These are phyloP conservation scores for Polyporus arcularius DNA, from an alignment of 768 basidiomycete genomes.

Conservation along the genomic window DNA sequence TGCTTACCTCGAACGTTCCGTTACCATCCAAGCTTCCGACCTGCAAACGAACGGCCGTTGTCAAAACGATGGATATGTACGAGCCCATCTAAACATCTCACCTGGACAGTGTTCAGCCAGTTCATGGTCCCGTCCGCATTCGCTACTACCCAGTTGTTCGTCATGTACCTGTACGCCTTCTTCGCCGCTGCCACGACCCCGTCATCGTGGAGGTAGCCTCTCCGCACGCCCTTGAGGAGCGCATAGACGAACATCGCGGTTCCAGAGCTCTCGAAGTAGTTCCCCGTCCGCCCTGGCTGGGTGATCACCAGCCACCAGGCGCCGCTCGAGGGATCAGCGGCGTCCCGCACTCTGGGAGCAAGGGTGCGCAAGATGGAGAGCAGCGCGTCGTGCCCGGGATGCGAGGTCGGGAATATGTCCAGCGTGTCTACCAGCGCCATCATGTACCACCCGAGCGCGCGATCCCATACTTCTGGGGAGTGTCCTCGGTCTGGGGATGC, in stretches of 20 bases:
- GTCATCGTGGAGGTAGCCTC: constrained; percentile 43
- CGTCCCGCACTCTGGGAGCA: constrained; percentile 37
- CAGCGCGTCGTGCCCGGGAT: constrained; percentile 33
- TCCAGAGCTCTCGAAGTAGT: constrained; percentile 54
- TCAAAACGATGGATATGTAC: too few species aligned
- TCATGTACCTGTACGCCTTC: constrained; percentile 46
- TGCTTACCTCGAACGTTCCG: too few species aligned
- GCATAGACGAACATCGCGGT: constrained; percentile 49
- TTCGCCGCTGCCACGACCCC: constrained; percentile 39
- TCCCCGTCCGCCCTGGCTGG: constrained; percentile 44
- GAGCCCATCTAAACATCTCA: constrained; percentile 17
- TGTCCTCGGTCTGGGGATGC: constrained; percentile 47
- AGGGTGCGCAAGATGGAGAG: constrained; percentile 38
- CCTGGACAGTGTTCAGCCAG: constrained; percentile 48
- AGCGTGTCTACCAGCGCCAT: constrained; percentile 52
- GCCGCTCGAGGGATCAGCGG: constrained; percentile 41
- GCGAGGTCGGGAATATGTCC: constrained; percentile 37
- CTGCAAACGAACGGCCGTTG: too few species aligned
- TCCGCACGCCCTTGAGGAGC: constrained; percentile 45
- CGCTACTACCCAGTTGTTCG: constrained; percentile 40
- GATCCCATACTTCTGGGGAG: constrained; percentile 51
- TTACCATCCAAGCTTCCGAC: too few species aligned
- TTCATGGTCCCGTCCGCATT: constrained; percentile 45
- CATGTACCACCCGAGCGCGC: constrained; percentile 48
- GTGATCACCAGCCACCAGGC: constrained; percentile 56